A percentile compares a stretch with the other conserved stretches of the same genome.
Evolutionary conservation across 1,284 basidiomycete species (phyloP).

Genomic region (Ustilago shanxiensis): DNA sequence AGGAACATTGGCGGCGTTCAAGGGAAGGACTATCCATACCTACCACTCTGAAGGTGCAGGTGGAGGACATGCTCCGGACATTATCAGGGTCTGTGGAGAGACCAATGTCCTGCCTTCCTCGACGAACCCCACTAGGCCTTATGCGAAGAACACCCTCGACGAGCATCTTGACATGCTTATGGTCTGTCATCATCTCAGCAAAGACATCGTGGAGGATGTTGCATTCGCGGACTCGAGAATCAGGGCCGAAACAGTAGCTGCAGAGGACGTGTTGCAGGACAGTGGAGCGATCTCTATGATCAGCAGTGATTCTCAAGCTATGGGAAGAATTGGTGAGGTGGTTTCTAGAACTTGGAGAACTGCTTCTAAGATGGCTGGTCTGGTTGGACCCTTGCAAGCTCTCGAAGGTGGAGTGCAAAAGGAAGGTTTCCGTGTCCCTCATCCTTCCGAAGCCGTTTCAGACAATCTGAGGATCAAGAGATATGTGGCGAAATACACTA

Average conservation of each 20-base stretch:
- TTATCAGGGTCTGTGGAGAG: slow-evolving; percentile 92
- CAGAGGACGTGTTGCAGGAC: slow-evolving; percentile 96
- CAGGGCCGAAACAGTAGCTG: slow-evolving; percentile 94
- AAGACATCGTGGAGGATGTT: slow-evolving; percentile 81
- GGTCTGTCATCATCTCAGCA: slow-evolving; percentile 75
- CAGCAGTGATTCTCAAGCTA: slow-evolving; percentile 93
- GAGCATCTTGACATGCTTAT: slow-evolving; percentile 99
- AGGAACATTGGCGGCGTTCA: slow-evolving; percentile 92
- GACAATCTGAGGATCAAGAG: slow-evolving; percentile 98
- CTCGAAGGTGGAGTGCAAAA: neutral
- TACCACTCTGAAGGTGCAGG: slow-evolving; percentile 68
- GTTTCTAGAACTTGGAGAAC: slow-evolving; percentile 94
- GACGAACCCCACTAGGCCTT: slow-evolving; percentile 96
- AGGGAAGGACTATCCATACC: slow-evolving; percentile 92
- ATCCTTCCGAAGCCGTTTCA: slow-evolving; percentile 74
- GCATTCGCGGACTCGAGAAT: slow-evolving; percentile 98
- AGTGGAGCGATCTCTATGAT: slow-evolving; percentile 94
- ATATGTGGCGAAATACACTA: slow-evolving; percentile 95
- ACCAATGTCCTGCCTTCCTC: slow-evolving; percentile 95
- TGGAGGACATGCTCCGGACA: slow-evolving; percentile 97
- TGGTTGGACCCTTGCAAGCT: slow-evolving; percentile 78
- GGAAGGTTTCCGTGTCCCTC: slow-evolving; percentile 6
- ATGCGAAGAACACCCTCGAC: slow-evolving; percentile 90
- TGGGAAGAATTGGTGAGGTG: slow-evolving; percentile 95
- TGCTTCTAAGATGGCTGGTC: slow-evolving; percentile 90